Percentiles rank a stretch among this genome's conserved stretches.
Conservation (phyloP, 2,329 filamentous ascomycete species). For the Cephalotrichum gorgonifer region DNA sequence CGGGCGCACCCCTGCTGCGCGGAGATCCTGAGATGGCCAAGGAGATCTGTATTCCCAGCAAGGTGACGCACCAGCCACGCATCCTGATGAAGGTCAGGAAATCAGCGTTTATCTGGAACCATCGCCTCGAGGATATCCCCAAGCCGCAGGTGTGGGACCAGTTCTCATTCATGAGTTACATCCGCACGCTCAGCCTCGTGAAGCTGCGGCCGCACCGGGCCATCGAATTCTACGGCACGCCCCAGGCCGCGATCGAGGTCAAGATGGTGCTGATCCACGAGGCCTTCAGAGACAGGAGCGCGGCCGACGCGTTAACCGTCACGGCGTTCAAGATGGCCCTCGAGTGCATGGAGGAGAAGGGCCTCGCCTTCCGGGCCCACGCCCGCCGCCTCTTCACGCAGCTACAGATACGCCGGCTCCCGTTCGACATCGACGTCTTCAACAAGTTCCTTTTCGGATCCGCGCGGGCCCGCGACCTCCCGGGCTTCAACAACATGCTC, state of each 20-base stretch:
- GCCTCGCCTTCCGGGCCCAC: constrained; percentile 14
- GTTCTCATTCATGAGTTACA: constrained; percentile 29
- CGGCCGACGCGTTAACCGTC: constrained; percentile 23
- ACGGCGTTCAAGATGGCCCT: constrained; percentile 33
- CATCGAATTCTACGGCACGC: constrained; percentile 22
- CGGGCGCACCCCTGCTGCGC: constrained; percentile 15
- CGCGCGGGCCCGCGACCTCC: constrained; percentile 27
- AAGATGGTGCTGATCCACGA: constrained; percentile 25
- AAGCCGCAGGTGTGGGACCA: constrained; percentile 29
- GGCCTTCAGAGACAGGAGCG: constrained; percentile 25
- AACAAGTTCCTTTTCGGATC: constrained; percentile 35
- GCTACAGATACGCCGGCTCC: constrained; percentile 25
- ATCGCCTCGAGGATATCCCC: constrained; percentile 26
- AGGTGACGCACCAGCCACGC: constrained; percentile 15
- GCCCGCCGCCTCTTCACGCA: constrained; percentile 22
- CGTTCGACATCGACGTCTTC: constrained; percentile 33
- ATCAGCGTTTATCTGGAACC: constrained; percentile 19
- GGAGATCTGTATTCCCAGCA: constrained; percentile 24
- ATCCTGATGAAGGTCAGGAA: constrained; percentile 12
- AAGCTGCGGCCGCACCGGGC: constrained; percentile 21
- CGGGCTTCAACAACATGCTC: constrained; percentile 29
- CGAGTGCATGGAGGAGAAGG: constrained; percentile 22
- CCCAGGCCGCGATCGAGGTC: constrained; percentile 24
- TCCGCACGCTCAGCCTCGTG: constrained; percentile 28
- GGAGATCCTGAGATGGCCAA: constrained; percentile 16